Conservation (phyloP, 352 stramenopile genomes). For the Pythium biforme region DNA sequence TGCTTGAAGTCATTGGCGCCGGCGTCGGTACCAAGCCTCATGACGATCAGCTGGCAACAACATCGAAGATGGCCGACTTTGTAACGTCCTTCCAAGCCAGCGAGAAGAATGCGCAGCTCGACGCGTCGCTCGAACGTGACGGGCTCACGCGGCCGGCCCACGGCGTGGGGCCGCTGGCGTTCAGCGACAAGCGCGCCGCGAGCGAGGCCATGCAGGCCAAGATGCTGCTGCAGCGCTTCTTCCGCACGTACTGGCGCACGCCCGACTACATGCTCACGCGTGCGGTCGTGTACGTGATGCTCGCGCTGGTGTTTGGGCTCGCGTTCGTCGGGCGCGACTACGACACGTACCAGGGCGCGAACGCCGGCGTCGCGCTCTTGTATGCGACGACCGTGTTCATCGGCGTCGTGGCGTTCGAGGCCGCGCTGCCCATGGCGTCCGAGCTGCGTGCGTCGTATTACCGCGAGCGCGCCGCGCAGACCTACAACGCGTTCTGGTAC, state of each 20-base stretch:
- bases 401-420: constrained; percentile 75
- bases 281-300: constrained; percentile 63
- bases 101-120: constrained; percentile 24
- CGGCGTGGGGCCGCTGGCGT: constrained; percentile 29
- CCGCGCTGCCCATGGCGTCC: constrained; percentile 72
- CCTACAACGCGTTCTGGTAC: constrained; percentile 73
- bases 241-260: constrained; percentile 66
- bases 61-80: constrained; percentile 28
- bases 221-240: constrained; percentile 53
- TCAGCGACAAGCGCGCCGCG: constrained; percentile 23
- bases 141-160: constrained; percentile 35
- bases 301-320: constrained; percentile 79
- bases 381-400: constrained; percentile 87
- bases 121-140: constrained; percentile 26
- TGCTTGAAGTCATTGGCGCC: constrained; percentile 66
- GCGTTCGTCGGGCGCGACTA: constrained; percentile 58
- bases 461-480: constrained; percentile 72
- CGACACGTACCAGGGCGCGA: constrained; percentile 50
- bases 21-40: too few species aligned
- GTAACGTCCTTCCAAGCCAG: constrained; percentile 38
- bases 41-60: not conserved
- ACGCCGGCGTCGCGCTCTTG: constrained; percentile 73
- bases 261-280: constrained; percentile 88
- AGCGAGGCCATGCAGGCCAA: constrained; percentile 34
- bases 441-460: constrained; percentile 88